Percentiles rank a stretch among this genome's conserved stretches.
These are phyloP conservation scores for Puccinia sorghi DNA, from an alignment of 1,284 basidiomycete species.

Conservation along the genomic window DNA sequence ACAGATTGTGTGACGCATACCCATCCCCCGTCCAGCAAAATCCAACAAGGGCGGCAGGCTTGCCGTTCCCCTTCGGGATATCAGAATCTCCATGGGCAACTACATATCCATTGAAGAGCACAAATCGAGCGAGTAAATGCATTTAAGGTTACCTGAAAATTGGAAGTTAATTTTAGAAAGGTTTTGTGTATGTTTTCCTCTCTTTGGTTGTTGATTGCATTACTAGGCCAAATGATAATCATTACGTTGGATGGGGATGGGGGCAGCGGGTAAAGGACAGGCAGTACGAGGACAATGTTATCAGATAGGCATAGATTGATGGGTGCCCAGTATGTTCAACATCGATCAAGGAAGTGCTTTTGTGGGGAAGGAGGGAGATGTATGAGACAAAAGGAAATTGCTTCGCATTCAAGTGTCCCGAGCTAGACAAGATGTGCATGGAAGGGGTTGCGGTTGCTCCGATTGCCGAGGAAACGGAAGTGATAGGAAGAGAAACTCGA, in stretches of 20 bases:
- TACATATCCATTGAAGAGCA: background rate
- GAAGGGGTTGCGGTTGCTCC: background rate
- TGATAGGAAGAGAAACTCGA: background rate
- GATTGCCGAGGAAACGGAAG: background rate
- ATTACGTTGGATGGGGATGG: constrained; percentile 3
- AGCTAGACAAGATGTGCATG: background rate
- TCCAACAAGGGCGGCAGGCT: too few species aligned
- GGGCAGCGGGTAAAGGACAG: constrained; percentile 6
- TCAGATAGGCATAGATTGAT: background rate
- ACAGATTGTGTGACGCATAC: too few species aligned
- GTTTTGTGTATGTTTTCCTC: constrained; percentile 8
- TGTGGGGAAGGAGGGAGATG: background rate
- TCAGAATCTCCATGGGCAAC: background rate
- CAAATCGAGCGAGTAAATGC: background rate
- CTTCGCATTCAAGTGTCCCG: constrained; percentile 4
- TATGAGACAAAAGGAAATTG: constrained; percentile 8
- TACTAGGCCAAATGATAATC: constrained; percentile 7
- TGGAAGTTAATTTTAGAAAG: background rate
- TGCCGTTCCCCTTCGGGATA: background rate
- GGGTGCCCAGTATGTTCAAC: background rate
- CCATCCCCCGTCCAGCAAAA: too few species aligned
- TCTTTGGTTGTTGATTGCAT: constrained; percentile 5
- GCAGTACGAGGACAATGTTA: background rate
- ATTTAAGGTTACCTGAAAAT: background rate
- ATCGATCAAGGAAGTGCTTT: background rate